A percentile compares a stretch with the other conserved stretches of the same genome.
Evolutionary conservation across 177 flowering plant genomes (phyloP).

Genomic region (Vitis hybrid): DNA sequence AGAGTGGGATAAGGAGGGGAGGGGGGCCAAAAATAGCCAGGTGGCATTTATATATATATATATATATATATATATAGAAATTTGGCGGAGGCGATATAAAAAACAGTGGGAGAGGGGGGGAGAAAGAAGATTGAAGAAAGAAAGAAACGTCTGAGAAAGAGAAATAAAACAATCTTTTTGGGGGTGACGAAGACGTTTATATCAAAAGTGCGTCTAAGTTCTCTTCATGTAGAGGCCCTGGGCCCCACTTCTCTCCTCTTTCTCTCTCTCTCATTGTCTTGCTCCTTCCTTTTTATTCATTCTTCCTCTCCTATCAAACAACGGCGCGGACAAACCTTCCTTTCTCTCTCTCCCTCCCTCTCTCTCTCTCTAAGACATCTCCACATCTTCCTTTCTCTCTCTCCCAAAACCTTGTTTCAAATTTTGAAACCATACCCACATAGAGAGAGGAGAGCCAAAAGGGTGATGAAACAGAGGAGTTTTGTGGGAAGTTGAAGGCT

Average conservation of each 20-base stretch:
- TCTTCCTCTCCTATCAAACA: constrained; percentile 14
- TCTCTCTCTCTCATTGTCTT: constrained; percentile 3
- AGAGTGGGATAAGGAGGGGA: neutral
- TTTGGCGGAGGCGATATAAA: too few relatives aligned
- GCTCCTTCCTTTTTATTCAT: constrained; percentile 4
- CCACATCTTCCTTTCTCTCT: constrained; percentile 11
- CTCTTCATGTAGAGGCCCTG: constrained; percentile 46
- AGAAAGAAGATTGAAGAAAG: neutral
- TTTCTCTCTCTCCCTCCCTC: neutral
- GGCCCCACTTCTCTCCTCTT: constrained; percentile 26
- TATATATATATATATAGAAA: too few relatives aligned
- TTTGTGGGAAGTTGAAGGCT: neutral
- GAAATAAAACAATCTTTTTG: constrained; percentile 17
- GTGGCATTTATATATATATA: too few relatives aligned
- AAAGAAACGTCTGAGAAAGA: constrained; percentile 7
- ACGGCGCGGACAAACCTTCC: constrained; percentile 22
- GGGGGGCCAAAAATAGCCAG: too few relatives aligned
- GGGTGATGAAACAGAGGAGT: neutral
- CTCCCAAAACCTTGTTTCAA: neutral
- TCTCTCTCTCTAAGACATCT: constrained; percentile 17
- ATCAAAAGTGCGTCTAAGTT: constrained; percentile 54
- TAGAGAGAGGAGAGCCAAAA: neutral
- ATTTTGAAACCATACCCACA: constrained; percentile 1
- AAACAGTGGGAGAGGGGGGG: neutral
- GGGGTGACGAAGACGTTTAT: constrained; percentile 28